A percentile compares a stretch with the other conserved stretches of the same genome.
Conservation (phyloP, 106 monocot species). For the Allium cepa region DNA sequence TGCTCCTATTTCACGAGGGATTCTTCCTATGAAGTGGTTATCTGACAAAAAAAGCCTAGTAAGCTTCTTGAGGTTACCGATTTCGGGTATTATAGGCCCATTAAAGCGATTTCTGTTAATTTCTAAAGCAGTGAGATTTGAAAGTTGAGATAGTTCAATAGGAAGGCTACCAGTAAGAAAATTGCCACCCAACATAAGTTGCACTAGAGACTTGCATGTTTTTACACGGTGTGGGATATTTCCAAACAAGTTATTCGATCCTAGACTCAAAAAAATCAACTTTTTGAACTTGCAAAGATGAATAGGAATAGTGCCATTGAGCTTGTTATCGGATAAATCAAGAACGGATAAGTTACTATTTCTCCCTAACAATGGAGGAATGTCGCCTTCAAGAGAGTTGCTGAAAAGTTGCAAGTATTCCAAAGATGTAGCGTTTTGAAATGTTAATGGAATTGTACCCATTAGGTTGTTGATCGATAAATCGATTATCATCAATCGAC, state of each 20-base stretch:
- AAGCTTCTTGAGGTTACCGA: conserved; percentile 52
- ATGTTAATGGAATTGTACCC: conserved; percentile 49
- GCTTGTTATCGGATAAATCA: conserved; percentile 60
- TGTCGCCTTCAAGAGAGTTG: conserved; percentile 48
- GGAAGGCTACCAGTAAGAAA: conserved; percentile 69
- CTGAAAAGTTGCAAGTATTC: conserved; percentile 59
- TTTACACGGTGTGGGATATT: conserved; percentile 70
- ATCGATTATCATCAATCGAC: conserved; percentile 40
- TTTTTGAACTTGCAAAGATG: conserved; percentile 54
- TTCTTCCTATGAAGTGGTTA: conserved; percentile 63
- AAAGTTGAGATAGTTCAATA: conserved; percentile 46
- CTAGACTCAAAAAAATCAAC: conserved; percentile 60
- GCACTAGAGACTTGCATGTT: conserved; percentile 48
- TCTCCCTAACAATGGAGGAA: conserved; percentile 63
- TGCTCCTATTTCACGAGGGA: conserved; percentile 60
- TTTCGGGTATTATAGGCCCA: conserved; percentile 62
- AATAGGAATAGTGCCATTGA: conserved; percentile 41
- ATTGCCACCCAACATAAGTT: conserved; percentile 56
- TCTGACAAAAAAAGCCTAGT: conserved; percentile 52
- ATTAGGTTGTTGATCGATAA: conserved; percentile 69
- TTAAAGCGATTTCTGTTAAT: conserved; percentile 63
- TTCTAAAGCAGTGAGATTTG: conserved; percentile 53
- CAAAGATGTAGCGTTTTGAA: conserved; percentile 49
- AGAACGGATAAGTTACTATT: conserved; percentile 62
- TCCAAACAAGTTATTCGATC: conserved; percentile 46